Evolutionary conservation across 163 green algal species (phyloP).

Genomic region (Scenedesmus sp.): DNA sequence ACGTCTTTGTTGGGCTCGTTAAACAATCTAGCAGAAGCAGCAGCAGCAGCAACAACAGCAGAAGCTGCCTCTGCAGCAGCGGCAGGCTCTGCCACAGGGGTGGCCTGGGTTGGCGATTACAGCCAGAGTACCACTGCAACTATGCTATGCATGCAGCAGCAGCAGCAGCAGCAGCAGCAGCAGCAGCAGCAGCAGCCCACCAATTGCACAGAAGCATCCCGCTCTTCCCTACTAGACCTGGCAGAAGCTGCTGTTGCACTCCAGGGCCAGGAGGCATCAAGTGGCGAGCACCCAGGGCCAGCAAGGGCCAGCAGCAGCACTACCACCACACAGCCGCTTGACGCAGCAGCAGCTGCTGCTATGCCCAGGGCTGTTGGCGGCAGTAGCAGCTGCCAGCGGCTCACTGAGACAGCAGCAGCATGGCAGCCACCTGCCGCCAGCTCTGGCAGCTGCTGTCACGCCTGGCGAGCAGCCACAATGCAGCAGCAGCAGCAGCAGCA

Average conservation of each 20-base stretch:
- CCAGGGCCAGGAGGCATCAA: background rate
- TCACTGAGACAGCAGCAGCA: background rate
- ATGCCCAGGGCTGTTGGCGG: background rate
- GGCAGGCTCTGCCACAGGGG: no score
- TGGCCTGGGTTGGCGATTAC: no score
- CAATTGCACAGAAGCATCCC: background rate
- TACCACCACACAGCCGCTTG: background rate
- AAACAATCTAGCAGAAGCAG: background rate
- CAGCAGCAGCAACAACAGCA: background rate
- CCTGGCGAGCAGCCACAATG: background rate
- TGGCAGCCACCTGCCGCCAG: background rate
- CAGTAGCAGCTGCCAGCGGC: background rate
- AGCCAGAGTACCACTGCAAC: background rate
- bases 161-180: background rate
- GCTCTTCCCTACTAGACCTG: background rate
- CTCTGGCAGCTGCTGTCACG: background rate
- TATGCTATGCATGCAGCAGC: background rate
- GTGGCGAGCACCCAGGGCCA: no score
- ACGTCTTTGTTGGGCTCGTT: background rate
- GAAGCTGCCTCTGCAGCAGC: background rate
- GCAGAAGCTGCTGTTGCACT: background rate
- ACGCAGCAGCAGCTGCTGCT: background rate
- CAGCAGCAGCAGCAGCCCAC: no score
- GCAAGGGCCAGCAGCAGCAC: background rate
- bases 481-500: slow-evolving; percentile 1